Evolutionary conservation across 768 basidiomycete genomes (phyloP).

Genomic region (Tylopilus sp.): DNA sequence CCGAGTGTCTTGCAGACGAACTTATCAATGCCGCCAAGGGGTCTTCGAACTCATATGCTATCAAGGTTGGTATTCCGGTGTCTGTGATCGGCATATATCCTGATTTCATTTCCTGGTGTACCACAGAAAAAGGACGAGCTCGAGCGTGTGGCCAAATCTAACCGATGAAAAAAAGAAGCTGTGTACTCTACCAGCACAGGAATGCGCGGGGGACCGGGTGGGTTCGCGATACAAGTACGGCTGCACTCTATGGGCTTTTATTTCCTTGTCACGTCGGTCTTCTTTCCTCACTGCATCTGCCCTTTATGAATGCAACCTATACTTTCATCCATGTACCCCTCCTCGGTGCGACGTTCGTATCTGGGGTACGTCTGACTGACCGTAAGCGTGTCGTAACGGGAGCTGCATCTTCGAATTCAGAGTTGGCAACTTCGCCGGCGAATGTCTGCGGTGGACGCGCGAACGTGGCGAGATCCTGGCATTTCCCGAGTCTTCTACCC

Average conservation of each 20-base stretch:
- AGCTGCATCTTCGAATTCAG: neutral
- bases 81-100: neutral
- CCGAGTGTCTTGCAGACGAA: constrained; percentile 98
- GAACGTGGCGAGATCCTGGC: constrained; percentile 7
- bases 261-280: constrained; percentile 3
- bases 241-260: constrained; percentile 22
- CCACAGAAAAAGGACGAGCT: constrained; percentile 96
- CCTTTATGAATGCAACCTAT: constrained; percentile 28
- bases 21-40: constrained; percentile 99
- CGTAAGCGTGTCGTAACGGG: neutral
- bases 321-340: constrained; percentile 19
- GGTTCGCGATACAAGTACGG: constrained; percentile 19
- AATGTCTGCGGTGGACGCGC: neutral
- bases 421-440: neutral
- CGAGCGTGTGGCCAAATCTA: constrained; percentile 99
- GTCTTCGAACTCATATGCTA: constrained; percentile 99
- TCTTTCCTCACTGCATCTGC: constrained; percentile 11
- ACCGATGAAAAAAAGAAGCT: constrained; percentile 77
- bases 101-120: neutral
- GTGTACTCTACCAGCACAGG: neutral
- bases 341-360: constrained; percentile 7
- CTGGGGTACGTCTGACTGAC: neutral
- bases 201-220: constrained; percentile 5
- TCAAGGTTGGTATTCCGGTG: constrained; percentile 64
- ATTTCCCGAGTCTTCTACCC: constrained; percentile 13